phyloP scores from a whole-genome alignment of 2,329 filamentous ascomycete species.

The Chrysosporium keratinophilum region DNA sequence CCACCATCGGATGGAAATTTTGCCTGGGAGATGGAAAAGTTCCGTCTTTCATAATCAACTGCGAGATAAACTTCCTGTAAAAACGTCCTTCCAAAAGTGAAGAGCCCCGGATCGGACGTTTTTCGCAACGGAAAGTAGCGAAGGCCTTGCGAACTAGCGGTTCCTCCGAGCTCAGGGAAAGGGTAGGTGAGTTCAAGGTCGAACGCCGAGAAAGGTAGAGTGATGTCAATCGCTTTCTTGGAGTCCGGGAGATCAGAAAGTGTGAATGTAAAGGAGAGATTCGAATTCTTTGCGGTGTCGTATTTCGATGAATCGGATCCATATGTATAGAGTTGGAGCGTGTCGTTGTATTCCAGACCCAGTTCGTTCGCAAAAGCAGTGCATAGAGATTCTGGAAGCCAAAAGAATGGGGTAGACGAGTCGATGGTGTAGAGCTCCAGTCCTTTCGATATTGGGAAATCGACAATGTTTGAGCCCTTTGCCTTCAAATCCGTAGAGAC shows the following conservation, averaged over 20 bases:
- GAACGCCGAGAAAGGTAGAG: conserved; percentile 33
- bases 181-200: conserved; percentile 30
- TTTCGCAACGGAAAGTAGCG: conserved; percentile 34
- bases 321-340: conserved; percentile 30
- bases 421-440: conserved; percentile 28
- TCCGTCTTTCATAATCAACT: conserved; percentile 30
- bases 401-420: conserved; percentile 33
- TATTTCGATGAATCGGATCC: conserved; percentile 18
- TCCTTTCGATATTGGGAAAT: conserved; percentile 18
- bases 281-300: conserved; percentile 19
- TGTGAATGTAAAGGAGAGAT: conserved; percentile 30
- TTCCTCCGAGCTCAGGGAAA: conserved; percentile 22
- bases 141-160: conserved; percentile 19
- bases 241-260: conserved; percentile 24
- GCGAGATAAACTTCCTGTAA: conserved; percentile 34
- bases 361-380: conserved; percentile 29
- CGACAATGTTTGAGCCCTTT: conserved; percentile 14
- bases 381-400: conserved; percentile 30
- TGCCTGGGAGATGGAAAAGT: conserved; percentile 29
- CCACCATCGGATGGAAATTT: conserved; percentile 21
- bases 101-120: conserved; percentile 26
- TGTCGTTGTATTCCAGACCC: conserved; percentile 28
- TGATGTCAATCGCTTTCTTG: conserved; percentile 24
- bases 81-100: conserved; percentile 33
- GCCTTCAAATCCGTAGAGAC: conserved; percentile 16